phyloP scores from a whole-genome alignment of 176 grass and related monocot genomes.

The Triticum aestivum region DNA sequence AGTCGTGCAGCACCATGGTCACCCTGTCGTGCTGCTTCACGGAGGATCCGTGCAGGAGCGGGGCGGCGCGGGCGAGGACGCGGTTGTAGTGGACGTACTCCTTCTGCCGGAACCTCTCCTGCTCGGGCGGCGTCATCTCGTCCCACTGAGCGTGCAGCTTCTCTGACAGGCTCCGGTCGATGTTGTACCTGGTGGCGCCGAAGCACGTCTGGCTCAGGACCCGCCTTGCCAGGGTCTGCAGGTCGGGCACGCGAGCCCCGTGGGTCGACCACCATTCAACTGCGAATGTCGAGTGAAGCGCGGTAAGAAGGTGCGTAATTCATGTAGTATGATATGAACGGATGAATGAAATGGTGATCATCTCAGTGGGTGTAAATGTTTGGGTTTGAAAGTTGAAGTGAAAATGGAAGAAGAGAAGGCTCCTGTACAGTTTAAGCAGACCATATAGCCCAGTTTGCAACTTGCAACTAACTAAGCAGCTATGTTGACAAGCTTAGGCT shows the following conservation, averaged over 20 bases:
- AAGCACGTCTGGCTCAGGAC: slow-evolving; percentile 72
- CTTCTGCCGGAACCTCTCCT: slow-evolving; percentile 42
- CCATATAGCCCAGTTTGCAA: background rate
- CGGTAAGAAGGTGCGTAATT: background rate
- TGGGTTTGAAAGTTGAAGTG: background rate
- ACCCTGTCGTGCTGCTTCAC: background rate
- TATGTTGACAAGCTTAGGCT: no score
- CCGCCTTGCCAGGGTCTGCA: slow-evolving; percentile 42
- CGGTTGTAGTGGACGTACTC: slow-evolving; percentile 75
- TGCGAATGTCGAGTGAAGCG: slow-evolving; percentile 21
- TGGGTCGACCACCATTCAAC: slow-evolving; percentile 67
- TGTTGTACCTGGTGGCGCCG: slow-evolving; percentile 17
- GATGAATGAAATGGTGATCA: background rate
- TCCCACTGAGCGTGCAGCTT: slow-evolving; percentile 43
- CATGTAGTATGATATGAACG: background rate
- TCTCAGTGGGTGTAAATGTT: background rate
- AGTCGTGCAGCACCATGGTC: slow-evolving; percentile 9
- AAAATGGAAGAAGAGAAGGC: background rate
- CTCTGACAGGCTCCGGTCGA: slow-evolving; percentile 44
- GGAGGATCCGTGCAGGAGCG: background rate
- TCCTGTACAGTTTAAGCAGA: background rate
- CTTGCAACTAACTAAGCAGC: background rate
- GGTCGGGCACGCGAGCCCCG: slow-evolving; percentile 32
- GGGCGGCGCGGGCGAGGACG: background rate
- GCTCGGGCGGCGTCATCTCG: slow-evolving; percentile 29